Conservation (phyloP, 2,329 filamentous ascomycete genomes). For the Diaporthe vaccinii region DNA sequence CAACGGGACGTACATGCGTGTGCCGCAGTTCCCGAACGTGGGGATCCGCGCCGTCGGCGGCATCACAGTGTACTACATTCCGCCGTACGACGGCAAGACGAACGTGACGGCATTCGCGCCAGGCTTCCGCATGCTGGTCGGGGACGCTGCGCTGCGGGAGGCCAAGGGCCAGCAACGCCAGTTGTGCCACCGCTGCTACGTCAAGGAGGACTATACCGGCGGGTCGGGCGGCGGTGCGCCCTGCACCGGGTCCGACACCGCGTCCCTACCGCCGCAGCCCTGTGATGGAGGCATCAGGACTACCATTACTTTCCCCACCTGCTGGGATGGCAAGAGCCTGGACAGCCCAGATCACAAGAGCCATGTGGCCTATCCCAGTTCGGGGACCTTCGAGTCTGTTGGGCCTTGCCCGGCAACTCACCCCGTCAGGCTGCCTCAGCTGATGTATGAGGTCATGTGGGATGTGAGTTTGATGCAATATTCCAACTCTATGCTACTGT, state of each 20-base stretch:
- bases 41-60: slow-evolving; percentile 60
- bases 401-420: slow-evolving; percentile 46
- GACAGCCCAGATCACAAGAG: slow-evolving; percentile 62
- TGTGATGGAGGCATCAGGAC: slow-evolving; percentile 61
- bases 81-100: slow-evolving; percentile 4
- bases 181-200: slow-evolving; percentile 51
- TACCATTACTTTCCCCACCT: slow-evolving; percentile 62
- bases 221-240: neutral
- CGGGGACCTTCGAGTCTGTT: slow-evolving; percentile 30
- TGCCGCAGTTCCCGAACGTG: slow-evolving; percentile 32
- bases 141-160: slow-evolving; percentile 50
- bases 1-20: slow-evolving; percentile 34
- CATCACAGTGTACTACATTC: slow-evolving; percentile 55
- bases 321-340: slow-evolving; percentile 64
- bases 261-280: slow-evolving; percentile 55
- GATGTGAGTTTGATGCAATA: slow-evolving; percentile 33
- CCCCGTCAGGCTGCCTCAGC: slow-evolving; percentile 46
- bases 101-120: slow-evolving; percentile 53
- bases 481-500: neutral
- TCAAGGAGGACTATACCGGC: slow-evolving; percentile 43
- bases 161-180: slow-evolving; percentile 40
- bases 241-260: slow-evolving; percentile 48
- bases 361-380: slow-evolving; percentile 55
- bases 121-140: slow-evolving; percentile 59
- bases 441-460: slow-evolving; percentile 47